phyloP scores from a whole-genome alignment of 331 rosid species.

The Telfairia occidentalis region DNA sequence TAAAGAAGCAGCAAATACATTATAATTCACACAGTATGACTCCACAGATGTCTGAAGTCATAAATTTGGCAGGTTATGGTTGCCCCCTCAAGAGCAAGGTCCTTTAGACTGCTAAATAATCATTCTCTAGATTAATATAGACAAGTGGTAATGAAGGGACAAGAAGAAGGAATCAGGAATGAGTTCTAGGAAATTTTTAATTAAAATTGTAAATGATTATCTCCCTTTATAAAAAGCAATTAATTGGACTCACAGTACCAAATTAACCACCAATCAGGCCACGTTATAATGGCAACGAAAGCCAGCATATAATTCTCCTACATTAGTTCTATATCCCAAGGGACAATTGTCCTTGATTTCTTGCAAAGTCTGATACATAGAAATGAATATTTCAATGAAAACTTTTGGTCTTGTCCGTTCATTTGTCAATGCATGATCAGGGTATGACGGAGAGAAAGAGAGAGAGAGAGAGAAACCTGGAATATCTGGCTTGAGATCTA shows the following conservation, averaged over 20 bases:
- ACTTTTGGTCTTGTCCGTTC: too few species aligned
- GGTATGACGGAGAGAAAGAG: not conserved
- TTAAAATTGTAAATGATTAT: not conserved
- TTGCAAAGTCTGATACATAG: not conserved
- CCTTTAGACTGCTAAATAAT: not conserved
- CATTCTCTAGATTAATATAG: not conserved
- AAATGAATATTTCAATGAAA: not conserved
- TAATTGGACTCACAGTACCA: not conserved
- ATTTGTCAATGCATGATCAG: too few species aligned
- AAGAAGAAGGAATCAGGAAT: not conserved
- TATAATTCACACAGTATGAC: not conserved
- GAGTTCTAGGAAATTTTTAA: not conserved
- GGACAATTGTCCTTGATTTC: not conserved
- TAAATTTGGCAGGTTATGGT: not conserved
- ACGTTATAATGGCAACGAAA: not conserved
- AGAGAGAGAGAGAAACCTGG: constrained; percentile 43
- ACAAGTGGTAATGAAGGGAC: not conserved
- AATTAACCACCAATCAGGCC: not conserved
- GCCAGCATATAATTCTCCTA: not conserved
- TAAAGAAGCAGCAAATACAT: not conserved
- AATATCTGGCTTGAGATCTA: constrained; percentile 92
- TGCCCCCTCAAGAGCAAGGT: not conserved
- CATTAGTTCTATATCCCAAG: not conserved
- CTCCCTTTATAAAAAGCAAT: not conserved
- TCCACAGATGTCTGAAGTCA: not conserved